phyloP scores from a whole-genome alignment of 306 rosid species.

The Purshia tridentata region DNA sequence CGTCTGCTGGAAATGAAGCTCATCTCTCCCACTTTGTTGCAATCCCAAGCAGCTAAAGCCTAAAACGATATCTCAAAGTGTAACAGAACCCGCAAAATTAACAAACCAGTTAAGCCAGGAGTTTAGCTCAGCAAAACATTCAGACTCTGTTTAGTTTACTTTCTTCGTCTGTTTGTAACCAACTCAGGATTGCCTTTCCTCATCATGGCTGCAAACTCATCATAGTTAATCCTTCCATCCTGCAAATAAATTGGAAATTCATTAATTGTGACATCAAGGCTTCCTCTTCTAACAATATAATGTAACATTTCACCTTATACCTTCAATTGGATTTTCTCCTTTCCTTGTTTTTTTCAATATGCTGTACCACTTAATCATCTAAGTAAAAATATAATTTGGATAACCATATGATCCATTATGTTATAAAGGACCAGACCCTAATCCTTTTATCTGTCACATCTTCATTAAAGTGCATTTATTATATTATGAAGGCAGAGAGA shows the following conservation, averaged over 20 bases:
- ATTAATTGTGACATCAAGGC: background rate
- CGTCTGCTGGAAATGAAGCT: background rate
- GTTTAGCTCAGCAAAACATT: background rate
- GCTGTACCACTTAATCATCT: no score
- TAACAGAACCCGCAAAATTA: background rate
- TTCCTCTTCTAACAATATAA: background rate
- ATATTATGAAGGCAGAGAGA: slow-evolving; percentile 7
- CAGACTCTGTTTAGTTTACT: slow-evolving; percentile 28
- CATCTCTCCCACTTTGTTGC: background rate
- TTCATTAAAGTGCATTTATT: background rate
- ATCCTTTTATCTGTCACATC: background rate
- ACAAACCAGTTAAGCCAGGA: background rate
- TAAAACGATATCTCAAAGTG: background rate
- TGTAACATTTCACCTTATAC: no score
- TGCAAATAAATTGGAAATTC: slow-evolving; percentile 35
- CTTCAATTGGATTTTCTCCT: no score
- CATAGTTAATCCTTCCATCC: slow-evolving; percentile 91
- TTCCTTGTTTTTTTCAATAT: no score
- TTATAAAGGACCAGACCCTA: background rate
- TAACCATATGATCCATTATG: background rate
- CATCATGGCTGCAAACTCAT: slow-evolving; percentile 94
- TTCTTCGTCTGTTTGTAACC: slow-evolving; percentile 54
- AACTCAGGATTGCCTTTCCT: slow-evolving; percentile 85
- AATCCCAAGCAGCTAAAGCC: slow-evolving; percentile 1
- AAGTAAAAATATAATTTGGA: no score